Evolutionary conservation across 768 basidiomycete genomes (phyloP).

Genomic region (Wakefieldia striispora): DNA sequence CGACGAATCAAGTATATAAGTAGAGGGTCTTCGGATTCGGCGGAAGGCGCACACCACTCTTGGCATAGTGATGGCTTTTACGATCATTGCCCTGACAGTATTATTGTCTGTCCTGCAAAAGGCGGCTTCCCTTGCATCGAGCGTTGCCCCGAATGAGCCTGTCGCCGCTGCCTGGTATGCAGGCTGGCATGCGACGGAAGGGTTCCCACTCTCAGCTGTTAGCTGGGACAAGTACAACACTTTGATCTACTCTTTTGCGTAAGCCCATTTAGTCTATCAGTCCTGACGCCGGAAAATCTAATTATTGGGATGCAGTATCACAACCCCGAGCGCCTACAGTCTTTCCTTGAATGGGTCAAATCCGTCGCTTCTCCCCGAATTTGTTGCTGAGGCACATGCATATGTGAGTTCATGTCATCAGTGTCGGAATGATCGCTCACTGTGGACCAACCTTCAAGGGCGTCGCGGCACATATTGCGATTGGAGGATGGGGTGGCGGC

Average conservation of each 20-base stretch:
- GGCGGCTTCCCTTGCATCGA: background rate
- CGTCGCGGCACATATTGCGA: conserved; percentile 53
- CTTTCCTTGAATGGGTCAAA: conserved; percentile 40
- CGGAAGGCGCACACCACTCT: background rate
- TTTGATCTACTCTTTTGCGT: conserved; percentile 65
- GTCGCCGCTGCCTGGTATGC: conserved; percentile 62
- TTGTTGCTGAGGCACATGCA: conserved; percentile 45
- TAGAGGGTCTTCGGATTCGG: background rate
- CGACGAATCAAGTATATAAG: background rate
- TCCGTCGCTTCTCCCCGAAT: conserved; percentile 47
- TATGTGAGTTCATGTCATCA: conserved; percentile 22
- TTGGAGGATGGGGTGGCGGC: conserved; percentile 71
- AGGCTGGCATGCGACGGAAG: conserved; percentile 55
- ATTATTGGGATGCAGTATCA: conserved; percentile 22
- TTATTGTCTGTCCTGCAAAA: background rate
- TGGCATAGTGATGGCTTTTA: background rate
- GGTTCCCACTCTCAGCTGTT: conserved; percentile 53
- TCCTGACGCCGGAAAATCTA: background rate
- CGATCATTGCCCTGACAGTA: background rate
- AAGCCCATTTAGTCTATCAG: conserved; percentile 13
- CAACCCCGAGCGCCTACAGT: conserved; percentile 29
- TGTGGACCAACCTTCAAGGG: conserved; percentile 31
- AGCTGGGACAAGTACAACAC: conserved; percentile 69
- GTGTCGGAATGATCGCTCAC: background rate
- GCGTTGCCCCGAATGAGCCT: background rate